Evolutionary conservation across 495 filamentous ascomycete species (phyloP).

Genomic region (Trypethelium eluteriae): DNA sequence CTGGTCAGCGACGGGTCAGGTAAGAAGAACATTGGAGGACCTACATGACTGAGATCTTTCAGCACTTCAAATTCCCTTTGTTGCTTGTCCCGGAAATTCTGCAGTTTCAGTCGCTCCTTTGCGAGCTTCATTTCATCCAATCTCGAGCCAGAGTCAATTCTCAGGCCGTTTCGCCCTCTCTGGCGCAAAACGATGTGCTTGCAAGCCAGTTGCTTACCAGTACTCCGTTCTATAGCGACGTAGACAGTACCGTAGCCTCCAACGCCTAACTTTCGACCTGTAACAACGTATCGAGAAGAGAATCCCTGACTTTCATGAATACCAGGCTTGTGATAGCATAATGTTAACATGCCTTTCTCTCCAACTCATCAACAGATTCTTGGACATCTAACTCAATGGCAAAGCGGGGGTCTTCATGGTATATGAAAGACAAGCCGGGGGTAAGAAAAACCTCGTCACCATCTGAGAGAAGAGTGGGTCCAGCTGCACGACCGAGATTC

Average conservation of each 20-base stretch:
- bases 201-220: constrained; percentile 36
- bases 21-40: constrained; percentile 8
- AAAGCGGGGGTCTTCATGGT: constrained; percentile 16
- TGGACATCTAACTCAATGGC: constrained; percentile 9
- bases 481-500: constrained; percentile 18
- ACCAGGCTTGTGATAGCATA: neutral
- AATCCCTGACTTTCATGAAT: constrained; percentile 23
- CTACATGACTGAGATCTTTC: constrained; percentile 37
- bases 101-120: constrained; percentile 6
- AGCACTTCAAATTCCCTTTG: constrained; percentile 35
- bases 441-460: constrained; percentile 31
- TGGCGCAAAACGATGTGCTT: constrained; percentile 34
- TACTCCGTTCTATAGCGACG: constrained; percentile 28
- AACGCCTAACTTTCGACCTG: constrained; percentile 29
- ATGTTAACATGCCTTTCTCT: constrained; percentile 22
- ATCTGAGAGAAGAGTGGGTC: constrained; percentile 32
- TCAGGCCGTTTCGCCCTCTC: neutral
- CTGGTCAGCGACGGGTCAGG: neutral
- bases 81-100: constrained; percentile 18
- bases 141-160: neutral
- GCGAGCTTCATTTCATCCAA: constrained; percentile 3
- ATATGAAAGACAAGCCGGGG: constrained; percentile 16
- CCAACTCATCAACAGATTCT: constrained; percentile 17
- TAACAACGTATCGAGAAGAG: constrained; percentile 29
- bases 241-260: constrained; percentile 35